Evolutionary conservation across 768 basidiomycete genomes (phyloP), one percentile per base, ranked within the genome.

Genomic region (Lactarius quietus): DNA sequence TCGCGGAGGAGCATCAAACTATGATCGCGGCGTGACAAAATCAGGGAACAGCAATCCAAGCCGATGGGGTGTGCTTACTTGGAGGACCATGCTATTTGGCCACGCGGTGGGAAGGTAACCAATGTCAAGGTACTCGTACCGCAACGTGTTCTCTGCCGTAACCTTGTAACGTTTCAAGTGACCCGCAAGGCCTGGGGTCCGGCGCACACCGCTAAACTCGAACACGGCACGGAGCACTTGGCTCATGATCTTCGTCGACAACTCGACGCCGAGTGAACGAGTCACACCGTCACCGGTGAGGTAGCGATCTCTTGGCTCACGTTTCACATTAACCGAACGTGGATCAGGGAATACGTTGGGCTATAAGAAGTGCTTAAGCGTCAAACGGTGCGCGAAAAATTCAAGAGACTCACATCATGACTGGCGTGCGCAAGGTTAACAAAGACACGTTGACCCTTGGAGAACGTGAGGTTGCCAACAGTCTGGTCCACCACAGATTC

Each of bases 141-240:
- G 76, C 28, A 85, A 80, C 6, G 80, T 84, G 52, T 81, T 76
- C 43, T 78, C 76, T 3, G 70, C 67, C 60, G 85, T 80, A 57
- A 77, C 72, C 48, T 73, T 71, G 79, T 85, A 89, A 60, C 86
- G 79, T 62, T 82, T 81, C 36, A 93, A 82, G 15, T 62, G 68
- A 0, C 92, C 92, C 6, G 88, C 90, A 55, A 82, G 79, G 1
- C 86, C 87, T 1, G 88, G 89, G 4, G 85, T 89, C 55, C 89
- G 86, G 39, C 81, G 78, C 53, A 93, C 68, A 57, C 85, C 85
- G 29, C 81, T 76, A 51, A 83, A 79, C 39, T 80, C 80, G 65
- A 86, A 86, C 28, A 93, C 76, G 4, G 83, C 86, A 23, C 85
- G 84, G n/a, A 93, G 75, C 18, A 85, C 83, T 69, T 87, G 82